These are phyloP conservation scores for Decorospora gaudefroyi DNA, from an alignment of 2,329 filamentous ascomycete species.

Conservation along the genomic window DNA sequence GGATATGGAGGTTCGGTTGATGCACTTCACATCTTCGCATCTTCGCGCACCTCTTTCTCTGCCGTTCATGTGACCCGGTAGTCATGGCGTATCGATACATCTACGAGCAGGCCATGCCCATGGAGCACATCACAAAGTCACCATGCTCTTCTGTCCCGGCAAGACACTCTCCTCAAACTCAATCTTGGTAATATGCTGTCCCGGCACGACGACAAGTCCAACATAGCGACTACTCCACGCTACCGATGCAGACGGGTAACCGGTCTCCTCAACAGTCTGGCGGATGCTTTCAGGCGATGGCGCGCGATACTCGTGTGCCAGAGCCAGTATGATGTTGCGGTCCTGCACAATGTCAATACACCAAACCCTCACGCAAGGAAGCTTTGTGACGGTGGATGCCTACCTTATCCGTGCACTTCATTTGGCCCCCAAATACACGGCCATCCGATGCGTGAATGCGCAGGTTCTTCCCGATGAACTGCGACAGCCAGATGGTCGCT, in stretches of 20 bases:
- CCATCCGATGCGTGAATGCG: slow-evolving; percentile 79
- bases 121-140: slow-evolving; percentile 24
- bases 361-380: neutral
- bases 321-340: slow-evolving; percentile 81
- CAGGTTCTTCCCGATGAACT: slow-evolving; percentile 76
- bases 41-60: too few species aligned
- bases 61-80: too few species aligned
- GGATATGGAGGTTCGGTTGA: too few species aligned
- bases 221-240: slow-evolving; percentile 85
- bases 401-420: slow-evolving; percentile 94
- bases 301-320: slow-evolving; percentile 86
- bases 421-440: slow-evolving; percentile 84
- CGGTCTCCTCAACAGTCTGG: slow-evolving; percentile 39
- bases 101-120: neutral
- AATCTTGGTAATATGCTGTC: slow-evolving; percentile 81
- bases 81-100: neutral
- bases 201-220: slow-evolving; percentile 87
- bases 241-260: slow-evolving; percentile 57
- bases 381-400: slow-evolving; percentile 34
- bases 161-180: slow-evolving; percentile 71
- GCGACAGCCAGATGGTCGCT: slow-evolving; percentile 61
- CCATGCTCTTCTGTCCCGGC: slow-evolving; percentile 29
- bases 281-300: slow-evolving; percentile 58
- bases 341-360: slow-evolving; percentile 60
- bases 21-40: too few species aligned